Evolutionary conservation across 805 yeast species (phyloP), one percentile per base, ranked within the genome.

Genomic region (Sugiyamaella qingdaonensis): DNA sequence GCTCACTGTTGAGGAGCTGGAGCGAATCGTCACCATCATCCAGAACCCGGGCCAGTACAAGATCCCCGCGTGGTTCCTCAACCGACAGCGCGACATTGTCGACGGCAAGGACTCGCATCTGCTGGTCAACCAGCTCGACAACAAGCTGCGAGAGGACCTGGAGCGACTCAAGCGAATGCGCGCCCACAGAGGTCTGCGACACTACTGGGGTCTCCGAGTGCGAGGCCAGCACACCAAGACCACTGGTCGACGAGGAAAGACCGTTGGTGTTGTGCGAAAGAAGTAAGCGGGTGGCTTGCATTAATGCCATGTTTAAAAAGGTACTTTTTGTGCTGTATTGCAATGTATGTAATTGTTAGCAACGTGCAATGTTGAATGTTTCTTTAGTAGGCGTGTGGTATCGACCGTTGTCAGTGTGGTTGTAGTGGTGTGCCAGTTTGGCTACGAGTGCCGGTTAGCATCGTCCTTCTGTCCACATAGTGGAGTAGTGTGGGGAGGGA

Each of bases 161-260:
- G 99, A 94, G 84, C 92, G 98, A 86, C 84, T 94, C 80, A 95
- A 95, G 96, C 94, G 94, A 83, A 94, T 95, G 87, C 95, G 99
- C 86, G 82, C 98, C 74, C 99, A 94, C 94, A 85, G 98, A 81
- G 99, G 99, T 92, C 86, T 94, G 79, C 90, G 99, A 86, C 99
- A 94, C 85, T 91, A 85, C 92, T 94, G 97, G 98, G 97, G 97
- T 78, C 83, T 94, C 78, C 94, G 94, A 84, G 99, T 95, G 79
- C 90, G 99, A 86, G 99, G 99, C 82, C 99, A 94, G 85, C 99
- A 94, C 84, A 94, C 99, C 86, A 94, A 94, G 88, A 92, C 99
- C 77, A 94, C 99, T 72, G 95, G 97, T 78, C 90, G 99, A 84
- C 91, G 96, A 73, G 85, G 85, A 71, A 79, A 77, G 80, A 75